Evolutionary conservation across 2,329 filamentous ascomycete genomes (phyloP).

Genomic region (Aureobasidium sp.): DNA sequence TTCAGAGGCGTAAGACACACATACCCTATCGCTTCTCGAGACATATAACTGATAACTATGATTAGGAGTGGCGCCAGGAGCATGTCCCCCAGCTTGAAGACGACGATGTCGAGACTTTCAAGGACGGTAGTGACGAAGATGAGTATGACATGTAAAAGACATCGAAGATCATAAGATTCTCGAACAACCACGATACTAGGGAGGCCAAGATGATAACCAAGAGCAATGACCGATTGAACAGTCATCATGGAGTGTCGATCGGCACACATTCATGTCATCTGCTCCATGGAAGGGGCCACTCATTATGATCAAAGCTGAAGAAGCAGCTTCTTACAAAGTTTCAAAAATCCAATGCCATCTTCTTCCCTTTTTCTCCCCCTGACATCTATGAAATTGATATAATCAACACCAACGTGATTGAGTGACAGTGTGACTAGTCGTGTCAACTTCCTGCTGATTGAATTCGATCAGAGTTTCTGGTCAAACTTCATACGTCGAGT

Average conservation of each 20-base stretch:
- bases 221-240: neutral
- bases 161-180: neutral
- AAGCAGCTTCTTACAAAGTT: neutral
- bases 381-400: no score
- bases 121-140: neutral
- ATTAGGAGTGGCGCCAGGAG: neutral
- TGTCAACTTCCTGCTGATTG: no score
- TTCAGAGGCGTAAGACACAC: neutral
- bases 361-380: no score
- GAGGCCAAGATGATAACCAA: neutral
- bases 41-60: neutral
- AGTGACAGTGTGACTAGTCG: no score
- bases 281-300: neutral
- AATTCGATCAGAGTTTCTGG: no score
- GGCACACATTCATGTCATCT: neutral
- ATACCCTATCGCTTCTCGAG: neutral
- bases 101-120: neutral
- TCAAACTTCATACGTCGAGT: no score
- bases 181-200: neutral
- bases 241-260: neutral
- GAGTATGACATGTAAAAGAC: neutral
- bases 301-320: neutral
- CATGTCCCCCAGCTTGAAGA: neutral
- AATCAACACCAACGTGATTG: no score
- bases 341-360: no score